These are phyloP conservation scores for Paramyrothecium sp. DNA, from an alignment of 2,329 filamentous ascomycete species.

Conservation along the genomic window DNA sequence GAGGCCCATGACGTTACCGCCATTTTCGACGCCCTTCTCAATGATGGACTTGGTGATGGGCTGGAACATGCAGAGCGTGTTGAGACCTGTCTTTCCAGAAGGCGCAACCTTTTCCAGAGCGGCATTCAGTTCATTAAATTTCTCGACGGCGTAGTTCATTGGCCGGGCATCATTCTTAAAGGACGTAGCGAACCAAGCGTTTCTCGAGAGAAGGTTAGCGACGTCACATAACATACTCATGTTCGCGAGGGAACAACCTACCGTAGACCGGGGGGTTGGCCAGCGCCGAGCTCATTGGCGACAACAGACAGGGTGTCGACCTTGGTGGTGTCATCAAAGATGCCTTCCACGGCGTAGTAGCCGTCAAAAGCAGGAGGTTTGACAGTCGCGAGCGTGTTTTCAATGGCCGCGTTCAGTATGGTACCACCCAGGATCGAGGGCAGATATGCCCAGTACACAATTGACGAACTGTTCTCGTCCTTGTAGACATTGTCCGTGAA, in stretches of 20 bases:
- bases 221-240: background rate
- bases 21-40: slow-evolving; percentile 24
- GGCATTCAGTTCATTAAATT: slow-evolving; percentile 25
- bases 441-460: slow-evolving; percentile 30
- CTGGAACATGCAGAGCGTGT: slow-evolving; percentile 29
- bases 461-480: slow-evolving; percentile 29
- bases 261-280: slow-evolving; percentile 25
- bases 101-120: slow-evolving; percentile 22
- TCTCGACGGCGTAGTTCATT: slow-evolving; percentile 27
- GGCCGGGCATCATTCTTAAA: slow-evolving; percentile 34
- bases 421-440: slow-evolving; percentile 23
- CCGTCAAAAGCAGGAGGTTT: slow-evolving; percentile 26
- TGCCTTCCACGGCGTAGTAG: slow-evolving; percentile 19
- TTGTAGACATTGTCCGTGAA: slow-evolving; percentile 27
- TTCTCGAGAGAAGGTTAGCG: slow-evolving; percentile 12
- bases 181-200: slow-evolving; percentile 32
- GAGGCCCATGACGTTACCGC: slow-evolving; percentile 31
- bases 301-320: slow-evolving; percentile 25
- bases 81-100: slow-evolving; percentile 19
- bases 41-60: slow-evolving; percentile 28
- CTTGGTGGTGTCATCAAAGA: slow-evolving; percentile 22
- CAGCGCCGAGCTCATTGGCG: slow-evolving; percentile 24
- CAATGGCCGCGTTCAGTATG: slow-evolving; percentile 27
- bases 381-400: slow-evolving; percentile 25
- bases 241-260: slow-evolving; percentile 2